A percentile compares a stretch with the other conserved stretches of the same genome.
These are phyloP conservation scores for Pseudogymnoascus sp. DNA, from an alignment of 2,329 filamentous ascomycete genomes.

Conservation along the genomic window DNA sequence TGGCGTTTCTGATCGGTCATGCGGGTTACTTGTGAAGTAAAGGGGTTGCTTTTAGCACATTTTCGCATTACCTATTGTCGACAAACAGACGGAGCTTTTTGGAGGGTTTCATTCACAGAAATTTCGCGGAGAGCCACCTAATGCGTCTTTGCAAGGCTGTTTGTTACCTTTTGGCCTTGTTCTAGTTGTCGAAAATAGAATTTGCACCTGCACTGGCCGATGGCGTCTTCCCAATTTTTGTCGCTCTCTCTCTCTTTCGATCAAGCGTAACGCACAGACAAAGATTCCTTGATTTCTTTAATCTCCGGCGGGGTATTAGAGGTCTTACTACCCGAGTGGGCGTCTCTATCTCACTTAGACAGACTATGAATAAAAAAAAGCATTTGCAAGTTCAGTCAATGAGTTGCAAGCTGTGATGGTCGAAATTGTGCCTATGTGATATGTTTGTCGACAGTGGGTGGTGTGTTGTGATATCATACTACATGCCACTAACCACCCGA, in stretches of 20 bases:
- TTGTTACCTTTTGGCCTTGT: slow-evolving; percentile 1
- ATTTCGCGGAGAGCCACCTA: slow-evolving; percentile 17
- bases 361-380: slow-evolving; percentile 11
- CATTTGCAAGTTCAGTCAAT: slow-evolving; percentile 7
- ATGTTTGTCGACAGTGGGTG: background rate
- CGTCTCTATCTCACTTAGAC: slow-evolving; percentile 10
- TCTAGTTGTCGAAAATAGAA: slow-evolving; percentile 7
- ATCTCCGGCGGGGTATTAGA: slow-evolving; percentile 7
- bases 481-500: background rate
- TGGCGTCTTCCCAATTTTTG: slow-evolving; percentile 12
- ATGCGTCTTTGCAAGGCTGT: background rate
- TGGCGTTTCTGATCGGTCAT: slow-evolving; percentile 28
- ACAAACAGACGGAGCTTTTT: slow-evolving; percentile 23
- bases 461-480: background rate
- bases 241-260: slow-evolving; percentile 2
- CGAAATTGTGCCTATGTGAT: background rate
- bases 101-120: slow-evolving; percentile 23
- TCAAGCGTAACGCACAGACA: slow-evolving; percentile 8
- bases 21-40: slow-evolving; percentile 24
- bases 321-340: slow-evolving; percentile 8
- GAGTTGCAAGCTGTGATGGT: background rate
- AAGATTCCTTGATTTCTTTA: slow-evolving; percentile 7
- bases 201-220: slow-evolving; percentile 12
- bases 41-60: slow-evolving; percentile 26
- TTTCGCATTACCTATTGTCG: slow-evolving; percentile 19